phyloP scores from a whole-genome alignment of 345 rosid genomes.

The Syzygium oleosum region DNA sequence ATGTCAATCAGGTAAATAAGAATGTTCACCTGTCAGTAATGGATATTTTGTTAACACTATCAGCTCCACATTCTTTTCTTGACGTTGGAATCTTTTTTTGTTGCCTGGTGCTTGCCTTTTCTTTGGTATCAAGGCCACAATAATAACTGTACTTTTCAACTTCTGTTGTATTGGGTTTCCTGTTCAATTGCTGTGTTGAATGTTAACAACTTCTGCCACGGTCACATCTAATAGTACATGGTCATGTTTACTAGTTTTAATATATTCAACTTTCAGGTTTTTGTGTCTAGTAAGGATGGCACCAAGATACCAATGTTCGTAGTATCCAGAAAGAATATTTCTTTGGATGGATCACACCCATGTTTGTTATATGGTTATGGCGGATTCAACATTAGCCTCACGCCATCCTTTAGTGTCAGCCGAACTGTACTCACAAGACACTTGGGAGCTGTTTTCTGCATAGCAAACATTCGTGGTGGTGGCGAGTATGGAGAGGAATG shows the following conservation, averaged over 20 bases:
- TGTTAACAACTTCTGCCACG: neutral
- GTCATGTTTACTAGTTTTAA: neutral
- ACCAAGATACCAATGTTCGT: conserved; percentile 74
- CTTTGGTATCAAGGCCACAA: neutral
- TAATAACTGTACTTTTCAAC: neutral
- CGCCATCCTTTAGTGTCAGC: conserved; percentile 64
- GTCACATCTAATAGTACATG: neutral
- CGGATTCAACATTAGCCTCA: conserved; percentile 67
- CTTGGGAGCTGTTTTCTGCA: conserved; percentile 68
- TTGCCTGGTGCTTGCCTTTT: neutral
- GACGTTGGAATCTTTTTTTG: neutral
- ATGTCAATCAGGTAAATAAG: conserved; percentile 61
- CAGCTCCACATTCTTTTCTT: neutral
- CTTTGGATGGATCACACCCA: conserved; percentile 77
- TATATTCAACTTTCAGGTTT: conserved; percentile 34
- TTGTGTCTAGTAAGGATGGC: conserved; percentile 76
- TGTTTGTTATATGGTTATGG: conserved; percentile 92
- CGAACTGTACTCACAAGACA: conserved; percentile 66
- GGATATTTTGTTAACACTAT: neutral
- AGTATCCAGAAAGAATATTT: conserved; percentile 48
- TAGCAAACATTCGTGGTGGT: conserved; percentile 93
- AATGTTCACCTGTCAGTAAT: neutral
- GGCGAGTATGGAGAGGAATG: conserved; percentile 98
- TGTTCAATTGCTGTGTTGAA: neutral
- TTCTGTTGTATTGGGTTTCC: neutral